These are phyloP conservation scores for Calonectria montana DNA, from an alignment of 2,329 filamentous ascomycete genomes.

Conservation along the genomic window DNA sequence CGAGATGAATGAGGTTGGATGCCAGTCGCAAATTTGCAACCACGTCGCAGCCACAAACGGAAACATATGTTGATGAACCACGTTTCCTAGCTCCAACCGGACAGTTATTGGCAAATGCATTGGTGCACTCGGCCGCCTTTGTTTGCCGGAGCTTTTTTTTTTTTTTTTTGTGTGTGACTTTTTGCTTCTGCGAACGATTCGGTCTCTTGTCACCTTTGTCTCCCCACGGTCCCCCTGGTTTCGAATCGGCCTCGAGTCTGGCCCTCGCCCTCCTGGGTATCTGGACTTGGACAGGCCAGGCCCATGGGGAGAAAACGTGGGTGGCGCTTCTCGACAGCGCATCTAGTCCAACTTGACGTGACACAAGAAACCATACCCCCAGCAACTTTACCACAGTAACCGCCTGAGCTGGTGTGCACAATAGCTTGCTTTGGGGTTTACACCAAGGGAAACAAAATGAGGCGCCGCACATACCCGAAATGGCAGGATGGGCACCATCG, in stretches of 20 bases:
- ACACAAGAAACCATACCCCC: not conserved
- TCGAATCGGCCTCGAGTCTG: not conserved
- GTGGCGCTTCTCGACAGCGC: not conserved
- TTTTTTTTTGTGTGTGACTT: not conserved
- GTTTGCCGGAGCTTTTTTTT: not conserved
- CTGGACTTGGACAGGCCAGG: not conserved
- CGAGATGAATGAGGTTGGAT: slow-evolving; percentile 31
- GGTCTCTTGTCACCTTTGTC: not conserved
- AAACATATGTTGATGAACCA: slow-evolving; percentile 8
- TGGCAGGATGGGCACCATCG: slow-evolving; percentile 24
- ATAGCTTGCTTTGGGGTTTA: not conserved
- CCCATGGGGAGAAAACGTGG: not conserved
- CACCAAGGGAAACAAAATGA: slow-evolving; percentile 6
- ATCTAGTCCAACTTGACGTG: not conserved
- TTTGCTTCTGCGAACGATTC: not conserved
- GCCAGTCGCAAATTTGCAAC: slow-evolving; percentile 32
- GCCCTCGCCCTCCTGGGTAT: not conserved
- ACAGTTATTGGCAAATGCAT: not conserved
- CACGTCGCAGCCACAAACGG: not conserved
- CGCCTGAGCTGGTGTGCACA: not conserved
- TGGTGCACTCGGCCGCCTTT: not conserved
- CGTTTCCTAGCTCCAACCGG: not conserved
- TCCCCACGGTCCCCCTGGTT: not conserved
- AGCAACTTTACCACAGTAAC: not conserved
- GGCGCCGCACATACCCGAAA: slow-evolving; percentile 24